Evolutionary conservation across 441 rosid genomes (phyloP).

Genomic region (Arabidopsis hybrid): DNA sequence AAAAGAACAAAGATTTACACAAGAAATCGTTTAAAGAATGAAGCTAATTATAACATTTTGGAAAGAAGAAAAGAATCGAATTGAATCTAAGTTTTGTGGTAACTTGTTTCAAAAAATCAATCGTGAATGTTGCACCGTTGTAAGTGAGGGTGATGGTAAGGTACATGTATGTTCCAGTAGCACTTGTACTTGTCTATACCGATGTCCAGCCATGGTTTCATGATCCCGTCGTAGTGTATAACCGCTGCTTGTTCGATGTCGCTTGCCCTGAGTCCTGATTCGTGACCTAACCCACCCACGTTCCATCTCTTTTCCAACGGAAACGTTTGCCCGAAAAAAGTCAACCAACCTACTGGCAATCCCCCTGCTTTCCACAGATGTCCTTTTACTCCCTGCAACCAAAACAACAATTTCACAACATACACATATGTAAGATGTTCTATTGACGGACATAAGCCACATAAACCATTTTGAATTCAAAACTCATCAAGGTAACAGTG

Average conservation of each 20-base stretch:
- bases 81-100: constrained; percentile 34
- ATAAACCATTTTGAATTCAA: not conserved
- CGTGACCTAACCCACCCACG: constrained; percentile 72
- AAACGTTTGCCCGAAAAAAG: constrained; percentile 62
- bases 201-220: constrained; percentile 92
- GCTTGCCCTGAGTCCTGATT: constrained; percentile 49
- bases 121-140: constrained; percentile 86
- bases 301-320: constrained; percentile 83
- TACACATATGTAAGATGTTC: no score
- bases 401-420: constrained; percentile 7
- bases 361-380: constrained; percentile 77
- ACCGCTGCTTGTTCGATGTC: constrained; percentile 76
- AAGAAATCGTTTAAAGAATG: constrained; percentile 40
- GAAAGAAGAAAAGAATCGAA: constrained; percentile 45
- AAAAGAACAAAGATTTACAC: constrained; percentile 29
- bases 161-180: constrained; percentile 75
- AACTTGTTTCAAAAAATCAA: constrained; percentile 37
- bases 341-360: constrained; percentile 83
- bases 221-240: constrained; percentile 82
- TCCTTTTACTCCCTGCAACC: constrained; percentile 64
- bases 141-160: constrained; percentile 62
- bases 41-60: constrained; percentile 25
- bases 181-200: constrained; percentile 62
- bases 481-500: constrained; percentile 8
- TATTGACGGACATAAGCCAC: no score